Conservation (phyloP, 495 filamentous ascomycete genomes). For the Aspergillus kassunensis region DNA sequence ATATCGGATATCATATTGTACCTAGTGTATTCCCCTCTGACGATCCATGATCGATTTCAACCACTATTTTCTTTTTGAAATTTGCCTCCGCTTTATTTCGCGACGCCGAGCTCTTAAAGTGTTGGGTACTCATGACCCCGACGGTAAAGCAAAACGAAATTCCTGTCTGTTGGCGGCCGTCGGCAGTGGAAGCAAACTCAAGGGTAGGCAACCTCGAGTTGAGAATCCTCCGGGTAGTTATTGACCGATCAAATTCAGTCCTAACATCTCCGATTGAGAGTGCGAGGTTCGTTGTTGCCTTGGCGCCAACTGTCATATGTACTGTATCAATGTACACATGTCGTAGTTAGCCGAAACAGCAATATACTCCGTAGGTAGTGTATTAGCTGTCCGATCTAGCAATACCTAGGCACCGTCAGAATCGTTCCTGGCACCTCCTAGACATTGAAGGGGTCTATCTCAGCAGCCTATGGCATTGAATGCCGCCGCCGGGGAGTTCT, state of each 20-base stretch:
- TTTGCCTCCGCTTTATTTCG: neutral
- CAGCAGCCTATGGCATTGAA: neutral
- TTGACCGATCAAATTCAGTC: conserved; percentile 3
- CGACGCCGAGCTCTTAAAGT: neutral
- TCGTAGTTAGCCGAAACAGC: too few species aligned
- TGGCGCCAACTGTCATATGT: neutral
- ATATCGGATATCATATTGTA: neutral
- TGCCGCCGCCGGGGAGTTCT: neutral
- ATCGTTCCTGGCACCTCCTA: neutral
- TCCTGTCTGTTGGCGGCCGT: conserved; percentile 18
- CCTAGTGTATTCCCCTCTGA: neutral
- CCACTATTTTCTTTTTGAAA: neutral
- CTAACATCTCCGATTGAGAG: neutral
- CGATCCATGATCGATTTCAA: neutral
- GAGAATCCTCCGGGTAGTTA: neutral
- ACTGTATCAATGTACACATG: neutral
- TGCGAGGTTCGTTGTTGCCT: neutral
- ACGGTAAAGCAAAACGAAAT: neutral
- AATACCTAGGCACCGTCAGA: too few species aligned
- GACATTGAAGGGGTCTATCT: neutral
- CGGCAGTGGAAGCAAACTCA: conserved; percentile 7
- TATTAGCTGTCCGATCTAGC: neutral
- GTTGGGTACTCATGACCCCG: neutral
- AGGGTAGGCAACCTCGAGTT: conserved; percentile 6
- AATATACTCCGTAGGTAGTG: neutral